Evolutionary conservation across 345 rosid genomes (phyloP).

Genomic region (Gynandropsis gynandra): DNA sequence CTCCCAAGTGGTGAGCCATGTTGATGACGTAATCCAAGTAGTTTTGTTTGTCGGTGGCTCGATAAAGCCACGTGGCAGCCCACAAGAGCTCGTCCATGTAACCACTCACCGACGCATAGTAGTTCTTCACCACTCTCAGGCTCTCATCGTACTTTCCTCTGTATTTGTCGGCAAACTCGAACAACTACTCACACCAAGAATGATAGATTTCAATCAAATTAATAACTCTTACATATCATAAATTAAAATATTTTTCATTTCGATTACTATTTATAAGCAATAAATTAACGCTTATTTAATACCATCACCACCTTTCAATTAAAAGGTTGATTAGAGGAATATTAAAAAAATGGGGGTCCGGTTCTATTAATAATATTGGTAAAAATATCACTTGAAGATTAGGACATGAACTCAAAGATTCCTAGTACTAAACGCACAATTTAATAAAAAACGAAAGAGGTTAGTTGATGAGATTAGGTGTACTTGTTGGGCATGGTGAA

Average conservation of each 20-base stretch:
- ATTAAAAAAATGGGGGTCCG: no score
- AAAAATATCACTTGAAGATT: no score
- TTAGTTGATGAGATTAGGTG: slow-evolving; percentile 8
- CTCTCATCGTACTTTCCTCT: slow-evolving; percentile 81
- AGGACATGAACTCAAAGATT: background rate
- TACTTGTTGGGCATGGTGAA: slow-evolving; percentile 92
- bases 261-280: no score
- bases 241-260: background rate
- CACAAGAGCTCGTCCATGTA: slow-evolving; percentile 92
- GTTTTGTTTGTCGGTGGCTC: slow-evolving; percentile 71
- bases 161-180: slow-evolving; percentile 70
- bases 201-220: no score
- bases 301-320: no score
- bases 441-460: slow-evolving; percentile 17
- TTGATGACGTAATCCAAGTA: slow-evolving; percentile 48
- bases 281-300: no score
- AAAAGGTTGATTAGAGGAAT: no score
- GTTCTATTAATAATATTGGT: no score
- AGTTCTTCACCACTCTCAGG: slow-evolving; percentile 61
- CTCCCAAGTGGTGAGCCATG: slow-evolving; percentile 64
- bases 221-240: background rate
- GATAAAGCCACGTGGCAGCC: slow-evolving; percentile 89
- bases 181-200: no score
- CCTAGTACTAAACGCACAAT: slow-evolving; percentile 5
- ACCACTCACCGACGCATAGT: slow-evolving; percentile 93